Percentiles rank a stretch among this genome's conserved stretches.
Evolutionary conservation across 2,329 filamentous ascomycete species (phyloP).

Genomic region (Calonectria montana): DNA sequence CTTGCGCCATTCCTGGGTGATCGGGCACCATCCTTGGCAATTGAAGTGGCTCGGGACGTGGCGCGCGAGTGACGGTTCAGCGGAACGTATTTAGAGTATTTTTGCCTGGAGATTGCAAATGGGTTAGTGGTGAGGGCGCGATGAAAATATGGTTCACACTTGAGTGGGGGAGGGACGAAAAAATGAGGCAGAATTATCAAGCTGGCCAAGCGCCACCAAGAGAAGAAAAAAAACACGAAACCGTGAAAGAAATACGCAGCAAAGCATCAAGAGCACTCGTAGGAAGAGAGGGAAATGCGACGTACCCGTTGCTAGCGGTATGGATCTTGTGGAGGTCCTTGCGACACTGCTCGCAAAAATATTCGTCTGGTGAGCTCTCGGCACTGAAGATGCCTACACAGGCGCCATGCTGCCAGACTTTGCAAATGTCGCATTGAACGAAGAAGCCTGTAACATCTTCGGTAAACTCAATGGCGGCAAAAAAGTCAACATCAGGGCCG

Average conservation of each 20-base stretch:
- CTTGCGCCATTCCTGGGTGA: constrained; percentile 71
- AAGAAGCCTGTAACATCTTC: constrained; percentile 96
- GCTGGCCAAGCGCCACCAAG: neutral
- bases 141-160: neutral
- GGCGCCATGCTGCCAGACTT: constrained; percentile 98
- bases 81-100: constrained; percentile 74
- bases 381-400: constrained; percentile 98
- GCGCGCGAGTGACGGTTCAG: constrained; percentile 67
- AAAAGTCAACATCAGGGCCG: constrained; percentile 66
- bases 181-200: constrained; percentile 1
- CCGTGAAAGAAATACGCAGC: neutral
- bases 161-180: neutral
- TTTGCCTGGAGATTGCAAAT: constrained; percentile 61
- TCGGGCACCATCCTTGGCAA: constrained; percentile 61
- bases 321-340: constrained; percentile 91
- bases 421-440: constrained; percentile 97
- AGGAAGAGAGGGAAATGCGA: constrained; percentile 30
- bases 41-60: constrained; percentile 72
- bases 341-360: constrained; percentile 96
- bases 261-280: neutral
- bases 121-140: constrained; percentile 48
- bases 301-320: constrained; percentile 86
- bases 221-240: neutral
- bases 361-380: constrained; percentile 92
- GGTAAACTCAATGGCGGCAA: constrained; percentile 72